phyloP scores from a whole-genome alignment of 140 eudicot genomes.

The Bidens hawaiensis region DNA sequence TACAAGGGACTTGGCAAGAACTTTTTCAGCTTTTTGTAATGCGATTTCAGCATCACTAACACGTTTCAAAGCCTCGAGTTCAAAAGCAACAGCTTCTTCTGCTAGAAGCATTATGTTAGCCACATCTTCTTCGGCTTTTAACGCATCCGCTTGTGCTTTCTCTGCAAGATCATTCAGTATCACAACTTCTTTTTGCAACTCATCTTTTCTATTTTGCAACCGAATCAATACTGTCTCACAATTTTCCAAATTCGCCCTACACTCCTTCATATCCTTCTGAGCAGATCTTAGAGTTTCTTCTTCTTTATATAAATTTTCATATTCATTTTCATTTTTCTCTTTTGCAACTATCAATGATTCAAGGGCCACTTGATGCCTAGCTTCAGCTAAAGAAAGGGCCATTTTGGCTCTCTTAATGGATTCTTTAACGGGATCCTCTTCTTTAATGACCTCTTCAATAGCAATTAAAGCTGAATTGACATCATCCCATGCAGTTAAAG shows the following conservation, averaged over 20 bases:
- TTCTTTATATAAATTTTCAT: slow-evolving; percentile 39
- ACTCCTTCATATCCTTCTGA: slow-evolving; percentile 67
- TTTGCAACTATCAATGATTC: slow-evolving; percentile 49
- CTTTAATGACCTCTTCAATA: slow-evolving; percentile 63
- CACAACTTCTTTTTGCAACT: slow-evolving; percentile 72
- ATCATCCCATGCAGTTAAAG: slow-evolving; percentile 62
- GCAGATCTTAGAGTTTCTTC: slow-evolving; percentile 66
- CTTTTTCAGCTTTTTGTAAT: slow-evolving; percentile 63
- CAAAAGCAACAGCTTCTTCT: slow-evolving; percentile 94
- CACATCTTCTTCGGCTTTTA: slow-evolving; percentile 89
- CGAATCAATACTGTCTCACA: slow-evolving; percentile 64
- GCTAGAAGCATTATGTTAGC: slow-evolving; percentile 94
- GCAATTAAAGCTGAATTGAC: slow-evolving; percentile 44
- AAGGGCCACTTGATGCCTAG: slow-evolving; percentile 68
- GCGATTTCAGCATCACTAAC: slow-evolving; percentile 88
- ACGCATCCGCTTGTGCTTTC: slow-evolving; percentile 65
- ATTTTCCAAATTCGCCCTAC: slow-evolving; percentile 43
- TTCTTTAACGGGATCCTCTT: slow-evolving; percentile 75
- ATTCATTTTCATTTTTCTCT: slow-evolving; percentile 38
- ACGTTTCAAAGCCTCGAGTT: slow-evolving; percentile 80
- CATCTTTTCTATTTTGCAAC: slow-evolving; percentile 76
- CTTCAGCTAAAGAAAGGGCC: slow-evolving; percentile 92
- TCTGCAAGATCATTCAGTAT: slow-evolving; percentile 67
- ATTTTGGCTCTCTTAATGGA: slow-evolving; percentile 70
- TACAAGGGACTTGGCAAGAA: slow-evolving; percentile 35